Conservation (phyloP, 225 moss, liverwort and hornwort genomes). For the Marchantia polymorpha region DNA sequence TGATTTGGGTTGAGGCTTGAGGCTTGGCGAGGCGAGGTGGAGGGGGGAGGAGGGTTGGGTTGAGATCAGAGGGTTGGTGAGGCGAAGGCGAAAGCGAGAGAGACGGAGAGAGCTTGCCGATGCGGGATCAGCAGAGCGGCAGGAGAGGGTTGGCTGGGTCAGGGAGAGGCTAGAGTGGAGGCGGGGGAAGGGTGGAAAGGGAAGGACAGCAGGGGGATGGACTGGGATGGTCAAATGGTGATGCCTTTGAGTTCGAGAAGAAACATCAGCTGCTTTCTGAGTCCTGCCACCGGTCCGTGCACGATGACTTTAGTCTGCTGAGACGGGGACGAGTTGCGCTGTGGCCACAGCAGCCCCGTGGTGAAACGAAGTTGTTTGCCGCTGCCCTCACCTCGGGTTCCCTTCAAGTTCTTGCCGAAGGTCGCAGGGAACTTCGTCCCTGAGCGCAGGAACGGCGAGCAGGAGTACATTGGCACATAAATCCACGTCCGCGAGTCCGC, state of each 20-base stretch:
- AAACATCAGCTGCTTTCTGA: background rate
- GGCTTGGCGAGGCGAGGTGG: too few relatives aligned
- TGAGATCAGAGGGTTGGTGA: background rate
- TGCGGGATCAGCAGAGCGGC: background rate
- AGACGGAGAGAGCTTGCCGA: background rate
- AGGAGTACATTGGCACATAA: background rate
- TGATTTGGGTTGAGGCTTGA: background rate
- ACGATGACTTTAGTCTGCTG: slow-evolving; percentile 14
- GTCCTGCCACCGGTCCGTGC: background rate
- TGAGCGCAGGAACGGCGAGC: background rate
- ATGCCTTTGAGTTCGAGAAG: background rate
- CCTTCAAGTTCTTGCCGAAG: background rate
- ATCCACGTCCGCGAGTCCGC: slow-evolving; percentile 8
- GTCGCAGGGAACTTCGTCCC: background rate
- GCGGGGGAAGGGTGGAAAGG: too few relatives aligned
- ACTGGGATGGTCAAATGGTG: slow-evolving; percentile 3
- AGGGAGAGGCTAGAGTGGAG: background rate
- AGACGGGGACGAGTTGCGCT: background rate
- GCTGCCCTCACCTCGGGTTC: background rate
- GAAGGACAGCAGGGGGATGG: background rate
- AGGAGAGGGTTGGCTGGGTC: background rate
- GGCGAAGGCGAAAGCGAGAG: background rate
- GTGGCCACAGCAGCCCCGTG: background rate
- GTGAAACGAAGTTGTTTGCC: background rate
- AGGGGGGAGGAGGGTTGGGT: background rate